Percentiles rank a stretch among this genome's conserved stretches.
Conservation (phyloP, 495 filamentous ascomycete species). For the Chaetomidium leptoderma region DNA sequence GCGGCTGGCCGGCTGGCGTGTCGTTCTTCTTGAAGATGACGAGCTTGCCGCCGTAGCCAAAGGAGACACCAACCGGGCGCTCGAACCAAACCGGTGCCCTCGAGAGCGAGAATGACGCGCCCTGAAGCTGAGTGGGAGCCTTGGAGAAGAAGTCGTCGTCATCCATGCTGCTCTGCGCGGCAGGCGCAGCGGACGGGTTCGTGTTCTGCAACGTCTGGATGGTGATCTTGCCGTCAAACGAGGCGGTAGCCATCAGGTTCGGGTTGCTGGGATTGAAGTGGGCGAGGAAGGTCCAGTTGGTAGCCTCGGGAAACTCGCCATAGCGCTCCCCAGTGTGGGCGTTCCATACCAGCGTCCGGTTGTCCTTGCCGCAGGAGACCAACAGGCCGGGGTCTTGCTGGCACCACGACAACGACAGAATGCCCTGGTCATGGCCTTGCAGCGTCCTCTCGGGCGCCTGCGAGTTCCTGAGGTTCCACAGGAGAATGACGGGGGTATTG, state of each 20-base stretch:
- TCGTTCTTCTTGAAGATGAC: conserved; percentile 64
- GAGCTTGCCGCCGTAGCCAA: conserved; percentile 94
- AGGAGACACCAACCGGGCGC: conserved; percentile 78
- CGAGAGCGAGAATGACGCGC: conserved; percentile 75
- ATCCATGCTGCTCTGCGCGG: conserved; percentile 57
- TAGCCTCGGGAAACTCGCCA: conserved; percentile 93
- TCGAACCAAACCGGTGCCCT: conserved; percentile 90
- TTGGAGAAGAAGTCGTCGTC: conserved; percentile 96
- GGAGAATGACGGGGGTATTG: conserved; percentile 76
- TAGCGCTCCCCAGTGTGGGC: conserved; percentile 79
- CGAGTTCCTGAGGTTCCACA: conserved; percentile 96
- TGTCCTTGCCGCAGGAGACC: conserved; percentile 94
- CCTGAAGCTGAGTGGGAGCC: conserved; percentile 85
- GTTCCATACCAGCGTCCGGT: conserved; percentile 93
- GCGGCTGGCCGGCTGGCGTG: conserved; percentile 52
- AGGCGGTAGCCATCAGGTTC: conserved; percentile 84
- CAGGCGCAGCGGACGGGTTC: conserved; percentile 57
- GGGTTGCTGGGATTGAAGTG: conserved; percentile 93
- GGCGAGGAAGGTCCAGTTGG: conserved; percentile 97
- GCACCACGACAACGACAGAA: conserved; percentile 96
- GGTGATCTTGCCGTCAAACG: conserved; percentile 92
- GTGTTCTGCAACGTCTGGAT: conserved; percentile 93
- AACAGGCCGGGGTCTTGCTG: conserved; percentile 84
- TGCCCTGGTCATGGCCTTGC: conserved; percentile 83
- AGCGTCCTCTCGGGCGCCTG: conserved; percentile 89